Percentiles rank a stretch among this genome's conserved stretches.
Conservation (phyloP, 139 green algal genomes). For the Gonium pectorale region DNA sequence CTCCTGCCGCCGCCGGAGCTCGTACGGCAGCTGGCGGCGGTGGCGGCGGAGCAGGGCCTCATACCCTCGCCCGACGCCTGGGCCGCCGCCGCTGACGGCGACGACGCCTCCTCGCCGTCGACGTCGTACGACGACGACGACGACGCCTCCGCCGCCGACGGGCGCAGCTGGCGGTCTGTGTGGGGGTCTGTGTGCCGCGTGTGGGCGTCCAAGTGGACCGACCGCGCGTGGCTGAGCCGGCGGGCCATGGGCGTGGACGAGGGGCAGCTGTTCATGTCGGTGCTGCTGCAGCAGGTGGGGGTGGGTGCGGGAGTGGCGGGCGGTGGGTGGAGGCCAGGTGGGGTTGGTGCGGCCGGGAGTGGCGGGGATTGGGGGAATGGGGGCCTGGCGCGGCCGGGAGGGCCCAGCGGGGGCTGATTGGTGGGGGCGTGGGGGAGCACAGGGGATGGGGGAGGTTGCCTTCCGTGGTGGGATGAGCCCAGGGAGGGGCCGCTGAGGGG, state of each 20-base stretch:
- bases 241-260: constrained; percentile 76
- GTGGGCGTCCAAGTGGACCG: constrained; percentile 91
- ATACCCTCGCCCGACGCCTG: constrained; percentile 28
- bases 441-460: too few species aligned
- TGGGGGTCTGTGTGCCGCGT: constrained; percentile 87
- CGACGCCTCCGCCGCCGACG: not conserved
- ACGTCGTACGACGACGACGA: not conserved
- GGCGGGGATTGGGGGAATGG: too few species aligned
- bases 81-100: not conserved
- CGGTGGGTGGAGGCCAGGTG: too few species aligned
- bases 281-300: constrained; percentile 83
- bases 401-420: too few species aligned
- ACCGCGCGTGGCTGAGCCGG: constrained; percentile 81
- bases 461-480: too few species aligned
- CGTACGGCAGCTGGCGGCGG: constrained; percentile 51
- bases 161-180: constrained; percentile 48
- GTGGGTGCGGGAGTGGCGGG: not conserved
- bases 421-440: too few species aligned
- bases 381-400: too few species aligned
- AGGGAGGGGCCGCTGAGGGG: too few species aligned
- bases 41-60: constrained; percentile 56
- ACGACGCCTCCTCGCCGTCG: too few species aligned
- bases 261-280: constrained; percentile 82
- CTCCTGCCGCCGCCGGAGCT: constrained; percentile 63
- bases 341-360: too few species aligned